Conservation (phyloP, 805 yeast genomes). For the Millerozyma acaciae region DNA sequence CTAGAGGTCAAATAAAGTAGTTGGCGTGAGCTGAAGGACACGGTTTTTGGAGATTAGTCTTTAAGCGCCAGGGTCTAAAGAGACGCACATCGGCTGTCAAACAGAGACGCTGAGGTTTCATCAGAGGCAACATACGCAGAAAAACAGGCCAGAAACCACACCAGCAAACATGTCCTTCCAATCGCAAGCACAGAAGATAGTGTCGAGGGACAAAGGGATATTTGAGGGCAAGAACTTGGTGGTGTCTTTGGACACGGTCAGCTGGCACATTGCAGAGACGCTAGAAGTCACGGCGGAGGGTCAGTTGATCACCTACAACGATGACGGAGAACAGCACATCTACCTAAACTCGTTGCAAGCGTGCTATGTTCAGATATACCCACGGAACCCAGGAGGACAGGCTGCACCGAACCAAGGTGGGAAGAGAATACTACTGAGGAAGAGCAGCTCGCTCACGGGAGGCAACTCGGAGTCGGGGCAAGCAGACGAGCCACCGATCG, state of each 20-base stretch:
- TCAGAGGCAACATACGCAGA: no score
- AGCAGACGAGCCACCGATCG: slow-evolving; percentile 27
- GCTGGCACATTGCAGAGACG: slow-evolving; percentile 33
- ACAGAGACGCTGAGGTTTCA: no score
- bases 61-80: no score
- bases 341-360: slow-evolving; percentile 35
- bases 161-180: slow-evolving; percentile 14
- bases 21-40: no score
- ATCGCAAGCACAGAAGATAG: slow-evolving; percentile 28
- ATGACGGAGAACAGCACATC: slow-evolving; percentile 24
- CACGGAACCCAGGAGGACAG: slow-evolving; percentile 17
- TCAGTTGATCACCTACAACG: slow-evolving; percentile 29
- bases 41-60: no score
- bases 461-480: neutral
- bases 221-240: slow-evolving; percentile 30
- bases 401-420: slow-evolving; percentile 4
- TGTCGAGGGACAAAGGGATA: slow-evolving; percentile 31
- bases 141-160: no score
- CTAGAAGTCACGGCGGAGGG: slow-evolving; percentile 25
- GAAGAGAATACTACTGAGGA: slow-evolving; percentile 5
- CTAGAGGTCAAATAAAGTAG: no score
- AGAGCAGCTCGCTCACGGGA: slow-evolving; percentile 4
- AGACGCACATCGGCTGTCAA: no score
- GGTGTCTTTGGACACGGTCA: slow-evolving; percentile 33
- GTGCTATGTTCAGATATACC: slow-evolving; percentile 35